Evolutionary conservation across 768 basidiomycete species (phyloP), one percentile per base, ranked within the genome.

Genomic region (Sarcomyxa edulis): DNA sequence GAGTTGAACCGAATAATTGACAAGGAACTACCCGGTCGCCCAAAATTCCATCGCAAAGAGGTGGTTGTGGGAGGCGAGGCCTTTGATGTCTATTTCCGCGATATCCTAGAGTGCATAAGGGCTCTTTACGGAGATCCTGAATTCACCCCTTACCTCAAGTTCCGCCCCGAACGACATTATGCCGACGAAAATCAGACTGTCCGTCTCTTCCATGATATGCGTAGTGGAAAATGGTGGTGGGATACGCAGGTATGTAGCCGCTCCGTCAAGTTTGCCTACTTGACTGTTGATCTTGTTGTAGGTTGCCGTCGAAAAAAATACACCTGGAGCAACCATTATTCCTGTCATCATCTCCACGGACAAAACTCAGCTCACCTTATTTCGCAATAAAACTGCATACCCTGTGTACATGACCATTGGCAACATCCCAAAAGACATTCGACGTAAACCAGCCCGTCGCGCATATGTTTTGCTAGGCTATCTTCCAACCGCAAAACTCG

Each of bases 181-280:
- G 18, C 21, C 5, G 27, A 37, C 16, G 10, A 2, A 1, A 7
- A 12, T 4, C 0, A 56, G 64, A 35, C 24, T 35, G 7, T 37
- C 48, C 31, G 56, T 56, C 10, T 69, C 0, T 66, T 49, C 34
- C 52, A 60, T 45, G 70, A 74, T 28, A 63, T 74, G 60, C 55
- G 71, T 25, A 74, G 68, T 0, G 69, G 66, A 0, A 58, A 62
- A 32, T 76, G 74, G 74, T 74, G 72, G 74, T 74, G 71, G 71
- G 32, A 34, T 8, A 65, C 59, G 1, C 73, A 74, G 57, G 72
- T 71, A 44, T 19, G 61, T 31, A 0, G 51, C 61, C 26, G 30
- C 42, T 1, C 48, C 48, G 36, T 53, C 60, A 12, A 19, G 65
- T 0, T 64, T 35, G 34, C 48, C 32, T 46, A 31, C n/a, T 50